Evolutionary conservation across 1,284 basidiomycete genomes (phyloP).

Genomic region (Fistulina hepatica): DNA sequence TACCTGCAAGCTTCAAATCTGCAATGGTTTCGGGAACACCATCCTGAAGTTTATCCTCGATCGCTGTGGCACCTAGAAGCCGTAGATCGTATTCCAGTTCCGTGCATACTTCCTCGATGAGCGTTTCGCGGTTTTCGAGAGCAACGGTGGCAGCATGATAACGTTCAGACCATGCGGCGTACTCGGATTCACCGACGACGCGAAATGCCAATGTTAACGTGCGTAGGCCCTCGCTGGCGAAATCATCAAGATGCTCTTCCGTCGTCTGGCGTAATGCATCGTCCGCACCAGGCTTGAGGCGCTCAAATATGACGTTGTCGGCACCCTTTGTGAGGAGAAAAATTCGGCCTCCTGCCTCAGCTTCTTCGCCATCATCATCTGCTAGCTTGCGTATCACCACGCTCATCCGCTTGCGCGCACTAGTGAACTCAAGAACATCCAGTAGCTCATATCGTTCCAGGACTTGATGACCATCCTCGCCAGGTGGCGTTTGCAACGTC

Average conservation of each 20-base stretch:
- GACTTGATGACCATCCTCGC: slow-evolving; percentile 45
- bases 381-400: slow-evolving; percentile 75
- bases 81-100: slow-evolving; percentile 76
- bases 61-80: slow-evolving; percentile 91
- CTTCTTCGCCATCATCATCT: slow-evolving; percentile 48
- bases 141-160: slow-evolving; percentile 79
- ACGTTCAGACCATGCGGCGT: slow-evolving; percentile 68
- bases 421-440: slow-evolving; percentile 94
- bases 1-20: slow-evolving; percentile 92
- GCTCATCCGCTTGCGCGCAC: slow-evolving; percentile 93
- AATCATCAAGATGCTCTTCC: slow-evolving; percentile 78
- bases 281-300: slow-evolving; percentile 56
- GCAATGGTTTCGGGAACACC: slow-evolving; percentile 96
- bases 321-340: slow-evolving; percentile 83
- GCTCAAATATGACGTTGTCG: slow-evolving; percentile 92
- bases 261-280: slow-evolving; percentile 62
- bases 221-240: slow-evolving; percentile 82
- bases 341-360: too few relatives aligned
- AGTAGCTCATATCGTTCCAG: slow-evolving; percentile 81
- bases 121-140: slow-evolving; percentile 72
- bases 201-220: slow-evolving; percentile 87
- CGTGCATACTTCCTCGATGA: slow-evolving; percentile 70
- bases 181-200: slow-evolving; percentile 51
- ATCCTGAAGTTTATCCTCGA: slow-evolving; percentile 96
- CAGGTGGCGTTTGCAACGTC: slow-evolving; percentile 75